Conservation (phyloP, 192 early-diverging fungal species). For the Podila clonocystis region DNA sequence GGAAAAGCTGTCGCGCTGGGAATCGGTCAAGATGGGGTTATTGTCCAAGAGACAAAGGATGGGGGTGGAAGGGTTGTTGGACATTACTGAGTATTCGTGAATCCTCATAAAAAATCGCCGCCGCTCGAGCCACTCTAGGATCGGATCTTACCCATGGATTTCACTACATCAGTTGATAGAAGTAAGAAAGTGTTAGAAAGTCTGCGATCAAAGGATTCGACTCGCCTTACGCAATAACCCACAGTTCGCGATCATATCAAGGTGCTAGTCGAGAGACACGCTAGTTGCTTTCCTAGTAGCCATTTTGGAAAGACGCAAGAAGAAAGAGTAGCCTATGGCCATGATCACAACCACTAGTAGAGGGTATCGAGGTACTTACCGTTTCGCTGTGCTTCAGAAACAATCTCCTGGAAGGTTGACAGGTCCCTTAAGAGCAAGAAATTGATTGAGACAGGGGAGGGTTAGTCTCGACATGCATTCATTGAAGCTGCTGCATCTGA, state of each 20-base stretch:
- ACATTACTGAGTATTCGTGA: constrained; percentile 2
- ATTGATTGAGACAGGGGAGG: neutral
- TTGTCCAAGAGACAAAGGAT: neutral
- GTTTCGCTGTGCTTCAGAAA: constrained; percentile 42
- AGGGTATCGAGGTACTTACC: constrained; percentile 18
- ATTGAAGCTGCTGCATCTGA: neutral
- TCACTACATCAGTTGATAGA: constrained; percentile 22
- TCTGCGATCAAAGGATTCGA: too few relatives aligned
- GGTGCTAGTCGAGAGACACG: too few relatives aligned
- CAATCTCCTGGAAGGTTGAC: constrained; percentile 30
- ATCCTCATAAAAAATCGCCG: neutral
- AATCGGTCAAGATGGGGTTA: too few relatives aligned
- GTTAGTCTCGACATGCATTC: neutral
- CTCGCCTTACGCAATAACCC: too few relatives aligned
- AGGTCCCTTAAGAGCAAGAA: constrained; percentile 13
- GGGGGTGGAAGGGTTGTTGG: neutral
- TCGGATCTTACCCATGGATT: constrained; percentile 50
- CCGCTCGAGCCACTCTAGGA: constrained; percentile 1
- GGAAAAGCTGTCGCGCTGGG: too few relatives aligned
- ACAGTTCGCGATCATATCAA: too few relatives aligned
- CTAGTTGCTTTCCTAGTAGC: too few relatives aligned
- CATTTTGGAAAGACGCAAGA: too few relatives aligned
- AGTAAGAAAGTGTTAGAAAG: neutral
- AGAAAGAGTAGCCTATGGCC: too few relatives aligned
- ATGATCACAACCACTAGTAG: neutral